A percentile compares a stretch with the other conserved stretches of the same genome.
These are phyloP conservation scores for Hypomontagnella submonticulosa DNA, from an alignment of 495 filamentous ascomycete genomes.

Conservation along the genomic window DNA sequence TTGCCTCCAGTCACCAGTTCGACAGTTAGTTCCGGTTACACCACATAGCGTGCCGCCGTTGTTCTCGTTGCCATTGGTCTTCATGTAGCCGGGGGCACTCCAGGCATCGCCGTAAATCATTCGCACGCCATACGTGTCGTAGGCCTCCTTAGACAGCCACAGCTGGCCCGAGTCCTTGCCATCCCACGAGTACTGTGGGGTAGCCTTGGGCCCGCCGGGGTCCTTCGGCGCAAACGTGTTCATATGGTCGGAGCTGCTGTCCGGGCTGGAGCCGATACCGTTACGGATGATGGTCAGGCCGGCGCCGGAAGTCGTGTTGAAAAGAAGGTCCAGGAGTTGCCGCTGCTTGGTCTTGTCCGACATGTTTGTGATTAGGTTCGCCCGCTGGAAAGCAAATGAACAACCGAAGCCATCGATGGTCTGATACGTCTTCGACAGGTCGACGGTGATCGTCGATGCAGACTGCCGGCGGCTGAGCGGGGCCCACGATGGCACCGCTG, in stretches of 20 bases:
- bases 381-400: slow-evolving; percentile 65
- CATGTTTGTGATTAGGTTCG: slow-evolving; percentile 63
- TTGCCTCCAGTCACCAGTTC: slow-evolving; percentile 64
- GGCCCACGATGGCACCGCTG: slow-evolving; percentile 39
- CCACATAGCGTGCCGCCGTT: slow-evolving; percentile 68
- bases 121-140: slow-evolving; percentile 56
- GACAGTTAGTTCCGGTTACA: slow-evolving; percentile 56
- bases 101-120: slow-evolving; percentile 64
- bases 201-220: slow-evolving; percentile 54
- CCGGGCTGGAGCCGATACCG: slow-evolving; percentile 63
- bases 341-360: slow-evolving; percentile 57
- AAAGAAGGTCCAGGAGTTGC: slow-evolving; percentile 61
- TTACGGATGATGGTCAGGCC: slow-evolving; percentile 67
- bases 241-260: slow-evolving; percentile 58
- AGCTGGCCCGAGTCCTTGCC: slow-evolving; percentile 64
- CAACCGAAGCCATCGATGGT: slow-evolving; percentile 64
- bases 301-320: slow-evolving; percentile 61
- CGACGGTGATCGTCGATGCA: slow-evolving; percentile 54
- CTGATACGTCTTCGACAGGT: slow-evolving; percentile 56
- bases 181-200: slow-evolving; percentile 62
- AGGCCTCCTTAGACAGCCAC: slow-evolving; percentile 63
- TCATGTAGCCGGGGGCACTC: slow-evolving; percentile 65
- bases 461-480: slow-evolving; percentile 41
- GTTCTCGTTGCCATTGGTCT: slow-evolving; percentile 61
- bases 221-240: slow-evolving; percentile 60